Percentiles rank a stretch among this genome's conserved stretches.
These are phyloP conservation scores for Diaporthe destruens DNA, from an alignment of 2,329 filamentous ascomycete species.

Conservation along the genomic window DNA sequence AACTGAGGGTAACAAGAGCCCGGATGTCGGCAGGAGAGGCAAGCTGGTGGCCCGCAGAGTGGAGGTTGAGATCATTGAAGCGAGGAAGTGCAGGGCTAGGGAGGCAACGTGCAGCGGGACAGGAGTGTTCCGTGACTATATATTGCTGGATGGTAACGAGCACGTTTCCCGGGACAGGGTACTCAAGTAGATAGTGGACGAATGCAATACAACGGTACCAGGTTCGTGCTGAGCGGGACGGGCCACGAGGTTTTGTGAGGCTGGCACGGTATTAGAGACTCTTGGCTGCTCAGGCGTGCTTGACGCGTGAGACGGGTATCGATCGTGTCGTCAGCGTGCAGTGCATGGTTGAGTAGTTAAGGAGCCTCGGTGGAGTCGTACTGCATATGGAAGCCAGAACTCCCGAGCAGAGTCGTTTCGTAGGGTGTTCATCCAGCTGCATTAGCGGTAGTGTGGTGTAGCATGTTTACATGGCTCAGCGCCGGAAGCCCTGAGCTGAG, in stretches of 20 bases:
- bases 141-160: constrained; percentile 14
- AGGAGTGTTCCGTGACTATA: constrained; percentile 34
- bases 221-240: constrained; percentile 17
- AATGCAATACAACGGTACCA: constrained; percentile 14
- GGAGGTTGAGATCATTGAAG: background rate
- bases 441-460: background rate
- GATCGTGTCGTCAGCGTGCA: background rate
- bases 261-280: constrained; percentile 9
- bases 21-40: background rate
- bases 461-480: background rate
- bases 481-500: constrained; percentile 15
- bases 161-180: constrained; percentile 21
- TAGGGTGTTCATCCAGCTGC: constrained; percentile 3
- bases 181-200: background rate
- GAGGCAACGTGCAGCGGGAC: constrained; percentile 35
- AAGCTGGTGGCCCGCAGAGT: background rate
- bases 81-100: constrained; percentile 7
- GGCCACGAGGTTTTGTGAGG: constrained; percentile 30
- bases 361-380: background rate
- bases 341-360: background rate
- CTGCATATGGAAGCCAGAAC: constrained; percentile 19
- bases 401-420: constrained; percentile 32
- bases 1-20: background rate
- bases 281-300: background rate
- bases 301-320: constrained; percentile 29